Evolutionary conservation across 2,329 filamentous ascomycete species (phyloP).

Genomic region (Mollisiaceae sp.): DNA sequence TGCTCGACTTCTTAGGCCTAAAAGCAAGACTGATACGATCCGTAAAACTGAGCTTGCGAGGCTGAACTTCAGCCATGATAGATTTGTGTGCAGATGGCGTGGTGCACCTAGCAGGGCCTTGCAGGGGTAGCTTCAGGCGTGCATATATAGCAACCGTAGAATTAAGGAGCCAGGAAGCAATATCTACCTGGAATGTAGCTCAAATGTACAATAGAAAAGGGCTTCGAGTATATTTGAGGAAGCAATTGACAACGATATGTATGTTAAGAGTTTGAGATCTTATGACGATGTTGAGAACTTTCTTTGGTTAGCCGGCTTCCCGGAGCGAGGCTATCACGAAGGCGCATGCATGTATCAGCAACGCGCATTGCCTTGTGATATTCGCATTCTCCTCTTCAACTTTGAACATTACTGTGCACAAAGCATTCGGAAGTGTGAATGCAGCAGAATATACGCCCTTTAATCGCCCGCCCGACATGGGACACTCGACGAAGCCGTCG

Average conservation of each 20-base stretch:
- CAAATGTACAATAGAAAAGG: neutral
- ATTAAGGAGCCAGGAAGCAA: neutral
- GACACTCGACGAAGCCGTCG: no score
- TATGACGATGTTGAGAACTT: slow-evolving; percentile 11
- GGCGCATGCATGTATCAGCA: neutral
- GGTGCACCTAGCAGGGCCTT: neutral
- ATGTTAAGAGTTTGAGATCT: neutral
- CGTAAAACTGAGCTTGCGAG: slow-evolving; percentile 18
- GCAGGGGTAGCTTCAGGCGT: neutral
- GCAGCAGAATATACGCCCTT: neutral
- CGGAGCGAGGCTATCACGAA: neutral
- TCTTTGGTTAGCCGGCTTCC: neutral
- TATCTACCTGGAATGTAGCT: no score
- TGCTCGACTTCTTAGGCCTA: slow-evolving; percentile 20
- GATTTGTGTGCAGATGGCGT: neutral
- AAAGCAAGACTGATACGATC: slow-evolving; percentile 22
- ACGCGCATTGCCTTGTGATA: neutral
- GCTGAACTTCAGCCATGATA: slow-evolving; percentile 6
- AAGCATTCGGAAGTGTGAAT: neutral
- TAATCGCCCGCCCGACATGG: no score
- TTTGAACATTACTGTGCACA: neutral
- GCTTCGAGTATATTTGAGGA: neutral
- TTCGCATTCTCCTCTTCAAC: neutral
- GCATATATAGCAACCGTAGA: neutral
- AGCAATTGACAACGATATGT: neutral